Percentiles rank a stretch among this genome's conserved stretches.
These are phyloP conservation scores for Dendrobium catenatum DNA, from an alignment of 106 monocot species.

Conservation along the genomic window DNA sequence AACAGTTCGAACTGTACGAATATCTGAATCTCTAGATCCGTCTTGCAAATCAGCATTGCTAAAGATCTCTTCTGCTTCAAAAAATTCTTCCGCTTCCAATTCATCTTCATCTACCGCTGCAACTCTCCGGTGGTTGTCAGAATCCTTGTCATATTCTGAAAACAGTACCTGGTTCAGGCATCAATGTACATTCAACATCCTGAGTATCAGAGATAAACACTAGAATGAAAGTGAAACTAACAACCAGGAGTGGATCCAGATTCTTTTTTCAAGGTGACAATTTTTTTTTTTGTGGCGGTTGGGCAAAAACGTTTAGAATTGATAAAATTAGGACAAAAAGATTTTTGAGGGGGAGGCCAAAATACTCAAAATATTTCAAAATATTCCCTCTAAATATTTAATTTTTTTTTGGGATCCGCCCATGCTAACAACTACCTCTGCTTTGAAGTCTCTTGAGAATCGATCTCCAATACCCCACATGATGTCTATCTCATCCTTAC, in stretches of 20 bases:
- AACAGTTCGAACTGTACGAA: constrained; percentile 9
- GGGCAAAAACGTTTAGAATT: too few species aligned
- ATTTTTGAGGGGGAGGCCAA: too few species aligned
- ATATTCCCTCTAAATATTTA: too few species aligned
- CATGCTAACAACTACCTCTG: constrained; percentile 52
- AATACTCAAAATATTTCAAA: too few species aligned
- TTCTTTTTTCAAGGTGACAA: too few species aligned
- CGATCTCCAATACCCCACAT: constrained; percentile 51
- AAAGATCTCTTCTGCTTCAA: constrained; percentile 96
- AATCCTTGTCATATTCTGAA: constrained; percentile 66
- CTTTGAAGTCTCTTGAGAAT: constrained; percentile 74
- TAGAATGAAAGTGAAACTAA: constrained; percentile 14
- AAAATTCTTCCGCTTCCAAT: constrained; percentile 77
- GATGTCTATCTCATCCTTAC: constrained; percentile 62
- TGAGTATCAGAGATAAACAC: constrained; percentile 12
- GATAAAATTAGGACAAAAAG: too few species aligned
- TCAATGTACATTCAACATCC: constrained; percentile 30
- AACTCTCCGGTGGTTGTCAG: constrained; percentile 17
- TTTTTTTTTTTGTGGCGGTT: too few species aligned
- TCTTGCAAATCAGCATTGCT: constrained; percentile 67
- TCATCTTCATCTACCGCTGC: constrained; percentile 37
- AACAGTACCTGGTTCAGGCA: constrained; percentile 96
- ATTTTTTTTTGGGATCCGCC: too few species aligned
- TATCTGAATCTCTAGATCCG: constrained; percentile 35
- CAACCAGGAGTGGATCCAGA: neutral